Evolutionary conservation across 495 filamentous ascomycete genomes (phyloP), one percentile per base, ranked within the genome.

Genomic region (Lophiotrema nucula): DNA sequence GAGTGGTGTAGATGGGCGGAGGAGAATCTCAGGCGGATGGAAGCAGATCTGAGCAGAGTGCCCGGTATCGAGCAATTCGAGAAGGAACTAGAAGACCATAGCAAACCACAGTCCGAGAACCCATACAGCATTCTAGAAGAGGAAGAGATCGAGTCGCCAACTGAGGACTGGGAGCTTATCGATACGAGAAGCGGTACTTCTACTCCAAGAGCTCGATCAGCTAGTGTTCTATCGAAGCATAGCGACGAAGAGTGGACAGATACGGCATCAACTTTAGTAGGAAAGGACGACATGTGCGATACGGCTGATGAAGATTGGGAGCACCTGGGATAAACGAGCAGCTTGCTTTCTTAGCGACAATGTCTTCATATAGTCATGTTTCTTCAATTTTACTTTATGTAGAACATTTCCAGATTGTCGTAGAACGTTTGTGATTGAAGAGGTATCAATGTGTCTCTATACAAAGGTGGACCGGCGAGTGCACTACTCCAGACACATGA

Each of bases 11-110:
- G n/a, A n/a, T n/a, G n/a, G n/a, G n/a, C n/a, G n/a, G n/a, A n/a
- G n/a, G n/a, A n/a, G n/a, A n/a, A n/a, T n/a, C n/a, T n/a, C n/a
- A n/a, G n/a, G n/a, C n/a, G n/a, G n/a, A 61, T 61, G 16, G 50
- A 55, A 3, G 8, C 26, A 15, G 58, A 50, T 12, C 28, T 55
- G n/a, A 25, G 43, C 1, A 3, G 2, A 0, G 33, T 61, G 10
- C 21, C 44, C 5, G 58, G 58, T 0, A 47, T 61, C 25, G 39
- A 61, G 31, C 58, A 61, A 42, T 61, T 61, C 22, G 51, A 54
- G 23, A 42, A 44, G n/a, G 58, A 56, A 22, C 44, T 61, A 38
- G 37, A 49, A 33, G 28, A 5, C 15, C 58, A 55, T n/a, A 33
- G 25, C 10, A 47, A 35, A 16, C n/a, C n/a, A n/a, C n/a, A n/a